Base-by-base conservation (phyloP, 306 rosid species). In the Parietaria judaica region DNA sequence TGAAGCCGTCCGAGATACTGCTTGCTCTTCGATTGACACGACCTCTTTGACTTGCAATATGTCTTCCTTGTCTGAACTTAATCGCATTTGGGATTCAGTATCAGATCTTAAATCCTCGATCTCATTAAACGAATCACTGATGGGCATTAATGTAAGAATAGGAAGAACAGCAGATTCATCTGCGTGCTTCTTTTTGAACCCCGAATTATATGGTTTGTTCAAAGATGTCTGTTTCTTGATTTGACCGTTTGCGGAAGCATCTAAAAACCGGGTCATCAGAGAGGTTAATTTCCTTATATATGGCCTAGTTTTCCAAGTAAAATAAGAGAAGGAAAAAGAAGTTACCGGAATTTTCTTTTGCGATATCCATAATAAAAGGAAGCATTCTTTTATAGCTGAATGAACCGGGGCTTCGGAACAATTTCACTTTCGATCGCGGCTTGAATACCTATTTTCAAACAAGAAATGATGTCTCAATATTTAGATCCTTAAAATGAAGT, bases 341-440 rank as follows among this genome's bases (percentile, higher is more conserved):
- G 31, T 71, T 68, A 69, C 79, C 38, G 50, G 82, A 60, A 50
- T 74, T 72, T 51, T 74, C 68, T 62, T 74, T 56, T 4, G 51
- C 57, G 31, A 23, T 23, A 23, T 23, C 31, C 31, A 23, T 23
- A 23, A 23, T 23, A 23, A 23, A 23, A 23, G 31, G 31, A 23
- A 23, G 31, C 31, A 23, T 23, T 23, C 31, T 23, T 23, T 23
- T 23, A 23, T 23, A 23, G 31, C 31, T 23, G 31, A 23, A 23
- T 23, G 31, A 23, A 23, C 31, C 31, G 2, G 31, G 31, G 31
- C 31, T 23, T 23, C 31, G 31, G 31, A 23, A 23, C 31, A 23
- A 23, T 23, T 23, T 23, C 31, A 23, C 31, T 23, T 23, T 23
- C 2, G 31, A 23, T 23, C 31, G 31, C 2, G 31, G 31, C 31